A percentile compares a stretch with the other conserved stretches of the same genome.
These are phyloP conservation scores for Cyanodermella asteris DNA, from an alignment of 2,329 filamentous ascomycete species.

Conservation along the genomic window DNA sequence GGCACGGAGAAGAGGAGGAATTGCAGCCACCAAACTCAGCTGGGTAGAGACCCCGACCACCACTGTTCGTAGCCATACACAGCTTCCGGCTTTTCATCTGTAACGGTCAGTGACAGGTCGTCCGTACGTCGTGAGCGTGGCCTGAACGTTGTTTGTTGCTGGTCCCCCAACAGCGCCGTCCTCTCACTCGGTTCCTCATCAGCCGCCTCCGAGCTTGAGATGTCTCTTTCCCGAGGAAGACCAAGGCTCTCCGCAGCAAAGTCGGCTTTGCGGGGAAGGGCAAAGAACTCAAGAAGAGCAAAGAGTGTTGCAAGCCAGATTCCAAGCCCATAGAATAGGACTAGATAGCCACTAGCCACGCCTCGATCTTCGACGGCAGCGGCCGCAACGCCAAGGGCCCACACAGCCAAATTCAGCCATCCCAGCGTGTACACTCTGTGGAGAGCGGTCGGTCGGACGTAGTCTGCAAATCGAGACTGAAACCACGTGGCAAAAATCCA, in stretches of 20 bases:
- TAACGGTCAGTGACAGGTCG: constrained; percentile 11
- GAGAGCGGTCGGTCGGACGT: constrained; percentile 63
- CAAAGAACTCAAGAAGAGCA: constrained; percentile 59
- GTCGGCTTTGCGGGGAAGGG: constrained; percentile 46
- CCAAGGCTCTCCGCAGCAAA: constrained; percentile 37
- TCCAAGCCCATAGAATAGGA: constrained; percentile 58
- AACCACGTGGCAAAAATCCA: constrained; percentile 73
- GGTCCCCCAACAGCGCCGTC: constrained; percentile 29
- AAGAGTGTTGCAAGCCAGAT: constrained; percentile 55
- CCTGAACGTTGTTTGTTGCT: constrained; percentile 15
- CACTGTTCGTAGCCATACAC: constrained; percentile 53
- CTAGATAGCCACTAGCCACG: constrained; percentile 55
- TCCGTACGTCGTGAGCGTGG: constrained; percentile 10
- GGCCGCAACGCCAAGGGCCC: constrained; percentile 47
- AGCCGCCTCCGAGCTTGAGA: constrained; percentile 10
- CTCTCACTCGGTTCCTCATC: constrained; percentile 26
- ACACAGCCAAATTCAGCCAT: constrained; percentile 63
- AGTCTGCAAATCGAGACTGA: constrained; percentile 55
- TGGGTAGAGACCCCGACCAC: constrained; percentile 62
- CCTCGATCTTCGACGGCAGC: constrained; percentile 59
- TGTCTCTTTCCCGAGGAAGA: constrained; percentile 18
- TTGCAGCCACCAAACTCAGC: constrained; percentile 75
- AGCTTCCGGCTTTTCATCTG: constrained; percentile 14
- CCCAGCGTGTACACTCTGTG: constrained; percentile 60
- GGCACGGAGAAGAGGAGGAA: constrained; percentile 63